A percentile compares a stretch with the other conserved stretches of the same genome.
These are phyloP conservation scores for carrot (Daucus carota) DNA, from an alignment of 129 eudicot genomes.

Conservation along the genomic window DH1_v3.0 NC_030383.2:44315501-44316000, in stretches of 20 bases:
- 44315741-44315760: conserved; percentile 93
- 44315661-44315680: conserved; percentile 52
- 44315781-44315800: conserved; percentile 71
- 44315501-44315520: conserved; percentile 84
- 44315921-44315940: conserved; percentile 40
- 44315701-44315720: conserved; percentile 75
- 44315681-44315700: conserved; percentile 65
- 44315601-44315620: conserved; percentile 54
- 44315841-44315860: conserved; percentile 88
- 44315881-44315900: conserved; percentile 85
- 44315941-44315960: conserved; percentile 16
- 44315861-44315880: conserved; percentile 78
- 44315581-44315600: conserved; percentile 85
- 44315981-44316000: conserved; percentile 18
- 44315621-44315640: conserved; percentile 84
- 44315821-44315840: conserved; percentile 79
- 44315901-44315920: conserved; percentile 70
- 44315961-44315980: conserved; percentile 13
- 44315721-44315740: conserved; percentile 94
- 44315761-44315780: conserved; percentile 92
- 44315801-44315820: conserved; percentile 94
- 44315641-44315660: conserved; percentile 51
- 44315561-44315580: conserved; percentile 57
- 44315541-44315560: conserved; percentile 76
- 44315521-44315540: conserved; percentile 86